Evolutionary conservation across 2,329 filamentous ascomycete genomes (phyloP).

Genomic region (Sporothrix curviconia): DNA sequence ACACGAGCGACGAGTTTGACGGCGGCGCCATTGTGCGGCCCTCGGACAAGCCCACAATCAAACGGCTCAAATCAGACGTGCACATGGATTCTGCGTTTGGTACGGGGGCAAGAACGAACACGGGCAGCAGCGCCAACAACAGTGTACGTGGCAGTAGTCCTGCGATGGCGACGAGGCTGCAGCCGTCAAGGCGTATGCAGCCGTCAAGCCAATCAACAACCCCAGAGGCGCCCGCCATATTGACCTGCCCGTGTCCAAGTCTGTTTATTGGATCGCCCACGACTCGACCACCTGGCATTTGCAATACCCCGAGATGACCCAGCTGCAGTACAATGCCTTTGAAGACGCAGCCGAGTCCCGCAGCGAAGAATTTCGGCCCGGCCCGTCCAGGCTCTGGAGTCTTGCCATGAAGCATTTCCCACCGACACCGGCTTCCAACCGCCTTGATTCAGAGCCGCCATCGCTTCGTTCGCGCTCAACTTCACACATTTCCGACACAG

Average conservation of each 20-base stretch:
- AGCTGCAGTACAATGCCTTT: conserved; percentile 52
- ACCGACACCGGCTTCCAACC: conserved; percentile 25
- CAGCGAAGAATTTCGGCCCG: conserved; percentile 48
- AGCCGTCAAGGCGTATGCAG: conserved; percentile 33
- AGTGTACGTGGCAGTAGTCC: conserved; percentile 13
- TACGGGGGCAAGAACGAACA: not conserved
- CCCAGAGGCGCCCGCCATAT: conserved; percentile 50
- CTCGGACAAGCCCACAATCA: conserved; percentile 43
- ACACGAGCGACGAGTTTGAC: conserved; percentile 48
- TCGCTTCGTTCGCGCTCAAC: conserved; percentile 11
- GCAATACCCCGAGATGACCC: conserved; percentile 57
- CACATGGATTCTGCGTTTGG: conserved; percentile 30
- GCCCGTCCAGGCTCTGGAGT: conserved; percentile 46
- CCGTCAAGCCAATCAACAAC: conserved; percentile 43
- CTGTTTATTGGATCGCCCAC: conserved; percentile 49
- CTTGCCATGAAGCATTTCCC: conserved; percentile 55
- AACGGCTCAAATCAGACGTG: conserved; percentile 48
- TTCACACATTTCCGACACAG: conserved; percentile 10
- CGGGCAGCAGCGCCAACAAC: not conserved
- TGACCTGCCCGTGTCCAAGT: conserved; percentile 50
- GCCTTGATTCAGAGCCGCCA: not conserved
- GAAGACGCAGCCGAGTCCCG: conserved; percentile 42
- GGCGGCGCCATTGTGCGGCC: conserved; percentile 13
- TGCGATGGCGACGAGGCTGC: conserved; percentile 29
- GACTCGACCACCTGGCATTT: conserved; percentile 54